Evolutionary conservation across 2,329 filamentous ascomycete species (phyloP), one percentile per base, ranked within the genome.

Genomic region (Aquanectria penicillioides): DNA sequence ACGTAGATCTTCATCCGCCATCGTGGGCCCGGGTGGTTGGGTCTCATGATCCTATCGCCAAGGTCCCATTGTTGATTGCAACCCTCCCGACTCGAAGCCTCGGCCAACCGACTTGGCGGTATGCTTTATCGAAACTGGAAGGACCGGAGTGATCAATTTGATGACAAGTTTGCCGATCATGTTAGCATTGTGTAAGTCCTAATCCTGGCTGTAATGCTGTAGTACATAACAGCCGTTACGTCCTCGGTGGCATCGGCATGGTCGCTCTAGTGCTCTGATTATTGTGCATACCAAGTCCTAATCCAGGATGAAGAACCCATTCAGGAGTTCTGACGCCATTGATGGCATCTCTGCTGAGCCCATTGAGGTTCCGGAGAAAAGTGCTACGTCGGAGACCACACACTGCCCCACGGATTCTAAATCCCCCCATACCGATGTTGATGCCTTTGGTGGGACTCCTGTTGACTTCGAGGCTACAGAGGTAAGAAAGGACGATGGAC

Each of bases 281-380:
- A 11, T 49, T 28, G 15, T 7, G 36, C n/a, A 33, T n/a, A 25
- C 18, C 22, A 23, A 22, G 12, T 28, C 37, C 22, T 13, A n/a
- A 23, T 29, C 17, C 44, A 57, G 31, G 6, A 58, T 58, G 48
- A 58, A 58, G 41, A 58, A 58, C 10, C 55, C 48, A 4, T 58
- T 58, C 29, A 58, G 25, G 26, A 29, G 6, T 10, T 18, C 28
- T 7, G 41, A 48, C 2, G 2, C 34, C 41, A 22, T 41, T 5
- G 26, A 51, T 12, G 23, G 48, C 9, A 15, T 25, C 29, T 40
- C 54, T 13, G 15, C 28, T 17, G 34, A 34, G 8, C 41, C 48
- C 20, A 23, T 46, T 7, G 54, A 46, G 33, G 41, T 41, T 40
- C 29, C 34, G 5, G 48, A 57, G 12, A 49, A 43, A 7, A 11